phyloP scores from a whole-genome alignment of 192 early-diverging fungal species.

The Umbelopsis sp. region DNA sequence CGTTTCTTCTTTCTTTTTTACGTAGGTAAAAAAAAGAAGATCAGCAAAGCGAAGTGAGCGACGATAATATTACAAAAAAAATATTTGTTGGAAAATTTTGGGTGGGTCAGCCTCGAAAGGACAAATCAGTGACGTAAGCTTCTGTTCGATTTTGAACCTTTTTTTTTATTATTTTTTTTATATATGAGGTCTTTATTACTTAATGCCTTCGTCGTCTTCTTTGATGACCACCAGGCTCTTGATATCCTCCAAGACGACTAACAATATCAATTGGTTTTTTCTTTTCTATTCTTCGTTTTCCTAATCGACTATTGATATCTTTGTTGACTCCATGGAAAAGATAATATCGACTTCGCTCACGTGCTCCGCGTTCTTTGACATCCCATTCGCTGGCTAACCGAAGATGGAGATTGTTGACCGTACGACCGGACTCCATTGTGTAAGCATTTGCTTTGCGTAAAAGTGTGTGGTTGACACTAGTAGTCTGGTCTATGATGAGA shows the following conservation, averaged over 20 bases:
- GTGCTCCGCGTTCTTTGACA: conserved; percentile 42
- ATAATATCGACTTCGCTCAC: conserved; percentile 46
- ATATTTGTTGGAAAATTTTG: conserved; percentile 15
- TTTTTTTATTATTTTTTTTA: too few relatives aligned
- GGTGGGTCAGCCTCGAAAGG: background rate
- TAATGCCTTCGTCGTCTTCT: background rate
- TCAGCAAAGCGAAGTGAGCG: background rate
- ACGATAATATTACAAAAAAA: conserved; percentile 13
- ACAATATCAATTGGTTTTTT: background rate
- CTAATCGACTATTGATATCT: conserved; percentile 8
- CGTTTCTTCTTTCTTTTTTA: background rate
- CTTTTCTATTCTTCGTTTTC: background rate
- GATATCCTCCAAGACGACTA: conserved; percentile 10
- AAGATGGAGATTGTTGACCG: conserved; percentile 35
- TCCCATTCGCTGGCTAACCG: conserved; percentile 44
- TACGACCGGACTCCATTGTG: background rate
- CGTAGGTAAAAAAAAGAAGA: background rate
- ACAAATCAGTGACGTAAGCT: background rate
- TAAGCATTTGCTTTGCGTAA: conserved; percentile 6
- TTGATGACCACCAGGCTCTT: background rate
- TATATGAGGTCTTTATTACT: background rate
- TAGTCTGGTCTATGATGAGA: background rate
- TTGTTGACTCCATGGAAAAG: conserved; percentile 32
- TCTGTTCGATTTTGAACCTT: background rate
- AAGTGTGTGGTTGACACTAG: background rate